These are phyloP conservation scores for Persicaria maculosa DNA, from an alignment of 148 eudicot genomes.

Conservation along the genomic window DNA sequence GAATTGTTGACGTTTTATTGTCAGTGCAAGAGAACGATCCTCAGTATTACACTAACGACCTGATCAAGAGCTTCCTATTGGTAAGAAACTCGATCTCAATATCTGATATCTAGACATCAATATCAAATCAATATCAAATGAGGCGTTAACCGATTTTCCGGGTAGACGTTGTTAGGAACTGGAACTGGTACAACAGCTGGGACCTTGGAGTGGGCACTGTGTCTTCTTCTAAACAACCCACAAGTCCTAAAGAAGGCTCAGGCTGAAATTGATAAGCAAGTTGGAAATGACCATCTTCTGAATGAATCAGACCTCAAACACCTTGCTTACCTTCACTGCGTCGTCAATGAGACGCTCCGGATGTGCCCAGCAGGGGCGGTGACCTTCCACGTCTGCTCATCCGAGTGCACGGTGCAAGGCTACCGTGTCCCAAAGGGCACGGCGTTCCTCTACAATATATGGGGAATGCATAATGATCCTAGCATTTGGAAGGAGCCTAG, in stretches of 20 bases:
- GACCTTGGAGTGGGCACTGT: slow-evolving; percentile 37
- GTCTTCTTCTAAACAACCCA: slow-evolving; percentile 35
- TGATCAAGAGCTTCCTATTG: slow-evolving; percentile 20
- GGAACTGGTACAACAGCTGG: slow-evolving; percentile 31
- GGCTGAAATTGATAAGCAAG: slow-evolving; percentile 21
- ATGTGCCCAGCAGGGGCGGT: slow-evolving; percentile 30
- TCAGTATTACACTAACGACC: slow-evolving; percentile 30
- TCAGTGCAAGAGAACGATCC: slow-evolving; percentile 42
- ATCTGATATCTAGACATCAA: too few species aligned
- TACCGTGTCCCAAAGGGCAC: slow-evolving; percentile 12
- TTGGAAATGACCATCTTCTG: slow-evolving; percentile 16
- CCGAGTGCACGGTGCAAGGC: slow-evolving; percentile 20
- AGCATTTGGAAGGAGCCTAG: not conserved
- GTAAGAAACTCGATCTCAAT: not conserved
- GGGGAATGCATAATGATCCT: slow-evolving; percentile 36
- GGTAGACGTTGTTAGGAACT: slow-evolving; percentile 22
- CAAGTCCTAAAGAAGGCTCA: slow-evolving; percentile 26
- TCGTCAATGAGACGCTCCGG: slow-evolving; percentile 14
- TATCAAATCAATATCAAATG: too few species aligned
- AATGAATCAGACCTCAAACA: slow-evolving; percentile 20
- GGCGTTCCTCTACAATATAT: slow-evolving; percentile 25
- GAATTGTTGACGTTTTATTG: not conserved
- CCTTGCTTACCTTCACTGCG: slow-evolving; percentile 27
- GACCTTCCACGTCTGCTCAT: slow-evolving; percentile 20
- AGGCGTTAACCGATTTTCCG: not conserved